phyloP scores from a whole-genome alignment of 306 rosid genomes.

The Malus sieversii region DNA sequence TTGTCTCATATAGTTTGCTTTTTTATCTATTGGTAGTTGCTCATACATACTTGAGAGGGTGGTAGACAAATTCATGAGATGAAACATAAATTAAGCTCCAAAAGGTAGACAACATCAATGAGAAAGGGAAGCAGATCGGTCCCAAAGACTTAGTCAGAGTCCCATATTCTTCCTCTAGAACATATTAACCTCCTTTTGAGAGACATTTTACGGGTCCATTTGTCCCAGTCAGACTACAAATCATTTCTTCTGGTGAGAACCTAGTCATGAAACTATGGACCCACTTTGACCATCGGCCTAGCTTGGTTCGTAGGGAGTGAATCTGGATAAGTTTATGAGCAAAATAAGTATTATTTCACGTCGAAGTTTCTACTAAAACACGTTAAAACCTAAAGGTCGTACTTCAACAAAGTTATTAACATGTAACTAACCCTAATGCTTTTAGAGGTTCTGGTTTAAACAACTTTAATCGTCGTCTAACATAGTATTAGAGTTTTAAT shows the following conservation, averaged over 20 bases:
- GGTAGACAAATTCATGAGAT: constrained; percentile 10
- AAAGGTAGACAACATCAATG: constrained; percentile 22
- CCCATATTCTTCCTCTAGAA: background rate
- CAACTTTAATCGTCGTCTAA: too few relatives aligned
- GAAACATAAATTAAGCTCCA: constrained; percentile 5
- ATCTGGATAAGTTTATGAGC: background rate
- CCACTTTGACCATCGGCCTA: constrained; percentile 38
- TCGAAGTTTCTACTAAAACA: background rate
- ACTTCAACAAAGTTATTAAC: constrained; percentile 1
- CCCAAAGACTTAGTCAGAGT: constrained; percentile 9
- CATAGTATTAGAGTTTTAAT: too few relatives aligned
- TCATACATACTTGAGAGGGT: background rate
- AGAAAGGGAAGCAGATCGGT: constrained; percentile 1
- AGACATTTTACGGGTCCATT: constrained; percentile 15
- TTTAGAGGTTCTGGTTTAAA: too few relatives aligned
- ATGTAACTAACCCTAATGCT: background rate
- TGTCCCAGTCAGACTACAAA: constrained; percentile 17
- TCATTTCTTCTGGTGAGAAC: constrained; percentile 11
- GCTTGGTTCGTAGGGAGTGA: constrained; percentile 5
- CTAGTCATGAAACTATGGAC: constrained; percentile 20
- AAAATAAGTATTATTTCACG: background rate
- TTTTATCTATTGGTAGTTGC: too few relatives aligned
- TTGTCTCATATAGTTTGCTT: too few relatives aligned
- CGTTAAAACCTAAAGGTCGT: too few relatives aligned
- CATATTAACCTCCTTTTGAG: constrained; percentile 9